Evolutionary conservation across 139 green algal genomes (phyloP), one percentile per base, ranked within the genome.

Genomic region (Chlorella ohadii): DNA sequence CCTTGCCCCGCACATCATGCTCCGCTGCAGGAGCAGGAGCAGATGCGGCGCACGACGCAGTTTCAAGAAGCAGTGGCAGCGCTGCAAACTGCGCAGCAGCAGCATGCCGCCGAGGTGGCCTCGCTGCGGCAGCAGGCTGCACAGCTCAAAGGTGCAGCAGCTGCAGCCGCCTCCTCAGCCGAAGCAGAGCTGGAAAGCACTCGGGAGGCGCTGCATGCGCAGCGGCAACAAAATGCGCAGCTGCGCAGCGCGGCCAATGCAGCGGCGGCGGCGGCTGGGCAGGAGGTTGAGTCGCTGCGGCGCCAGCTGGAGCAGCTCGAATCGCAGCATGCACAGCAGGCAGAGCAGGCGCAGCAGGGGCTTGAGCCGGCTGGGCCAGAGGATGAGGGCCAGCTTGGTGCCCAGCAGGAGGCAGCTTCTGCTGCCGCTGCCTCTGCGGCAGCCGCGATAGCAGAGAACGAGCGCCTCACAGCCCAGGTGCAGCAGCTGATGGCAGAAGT

Each of bases 11-110:
- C 68, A n/a, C n/a, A n/a, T n/a, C n/a, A n/a, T n/a, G n/a, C n/a
- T n/a, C n/a, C 34, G 22, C 23, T 59, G 78, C 63, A 83, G 78
- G 78, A 83, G 78, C 25, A 44, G 63, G 63, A 83, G 78, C 63
- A 83, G 78, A 22, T 41, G n/a, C 63, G 63, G n/a, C 39, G 63
- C 39, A 47, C 39, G 16, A 28, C 63, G 78, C 78, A 83, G 63
- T 28, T 83, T 39, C 78, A 83, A 28, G 78, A 83, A 20, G 63
- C 78, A 31, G n/a, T 74, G 27, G 63, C 63, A 0, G 63, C 63
- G 5, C 27, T 72, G 64, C 63, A 74, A 63, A 39, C 63, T 17
- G 63, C 38, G 7, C 39, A 74, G 78, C 63, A 73, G 78, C 28
- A 61, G 61, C 78, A 74, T 36, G 61, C 39, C 5, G 47, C 72